Evolutionary conservation across 2,329 filamentous ascomycete genomes (phyloP).

Genomic region (Scytalidium lignicola): DNA sequence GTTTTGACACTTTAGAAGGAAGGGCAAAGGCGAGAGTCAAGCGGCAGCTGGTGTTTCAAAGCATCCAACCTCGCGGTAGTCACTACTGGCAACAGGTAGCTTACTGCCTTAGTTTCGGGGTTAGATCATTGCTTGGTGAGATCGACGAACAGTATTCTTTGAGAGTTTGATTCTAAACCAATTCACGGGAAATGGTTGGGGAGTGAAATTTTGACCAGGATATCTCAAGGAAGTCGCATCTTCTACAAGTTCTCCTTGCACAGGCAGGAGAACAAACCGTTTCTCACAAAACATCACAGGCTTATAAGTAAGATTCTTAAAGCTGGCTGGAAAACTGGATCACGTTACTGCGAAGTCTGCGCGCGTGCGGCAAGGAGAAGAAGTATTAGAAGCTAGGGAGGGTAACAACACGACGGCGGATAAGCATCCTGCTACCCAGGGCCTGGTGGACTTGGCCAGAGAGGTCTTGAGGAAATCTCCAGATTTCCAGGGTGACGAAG

Average conservation of each 20-base stretch:
- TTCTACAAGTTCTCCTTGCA: not conserved
- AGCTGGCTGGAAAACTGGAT: conserved; percentile 14
- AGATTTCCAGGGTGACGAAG: not conserved
- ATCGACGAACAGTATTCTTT: too few species aligned
- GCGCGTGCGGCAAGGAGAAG: conserved; percentile 12
- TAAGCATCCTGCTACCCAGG: conserved; percentile 6
- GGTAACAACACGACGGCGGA: conserved; percentile 12
- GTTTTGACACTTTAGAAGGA: too few species aligned
- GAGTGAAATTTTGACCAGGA: too few species aligned
- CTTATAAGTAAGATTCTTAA: conserved; percentile 4
- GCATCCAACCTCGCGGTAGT: too few species aligned
- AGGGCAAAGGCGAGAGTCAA: too few species aligned
- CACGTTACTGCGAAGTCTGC: conserved; percentile 14
- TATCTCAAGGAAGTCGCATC: not conserved
- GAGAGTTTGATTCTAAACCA: too few species aligned
- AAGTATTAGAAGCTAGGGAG: conserved; percentile 8
- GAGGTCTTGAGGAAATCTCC: conserved; percentile 14
- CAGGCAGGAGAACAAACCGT: conserved; percentile 1
- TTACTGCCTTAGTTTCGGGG: too few species aligned
- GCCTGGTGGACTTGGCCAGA: conserved; percentile 19
- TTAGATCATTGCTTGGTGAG: too few species aligned
- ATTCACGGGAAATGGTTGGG: too few species aligned
- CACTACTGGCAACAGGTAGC: too few species aligned
- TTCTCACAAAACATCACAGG: conserved; percentile 2
- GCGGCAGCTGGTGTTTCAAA: too few species aligned